Base-by-base conservation (phyloP, 2,329 filamentous ascomycete genomes). In the Onygenales sp. region DNA sequence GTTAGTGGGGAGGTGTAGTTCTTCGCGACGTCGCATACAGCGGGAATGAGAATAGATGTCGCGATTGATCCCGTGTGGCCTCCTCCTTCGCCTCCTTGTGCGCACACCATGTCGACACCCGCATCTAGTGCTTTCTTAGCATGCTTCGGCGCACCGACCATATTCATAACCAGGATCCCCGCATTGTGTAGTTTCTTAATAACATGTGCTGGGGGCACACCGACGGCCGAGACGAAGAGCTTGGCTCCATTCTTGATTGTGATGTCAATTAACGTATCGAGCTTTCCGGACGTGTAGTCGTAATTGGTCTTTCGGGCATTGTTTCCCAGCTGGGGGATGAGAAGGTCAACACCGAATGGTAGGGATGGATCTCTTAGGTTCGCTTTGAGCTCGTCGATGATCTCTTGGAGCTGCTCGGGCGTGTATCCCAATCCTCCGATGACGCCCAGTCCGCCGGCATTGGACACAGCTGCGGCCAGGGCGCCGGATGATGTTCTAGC, bases 71-170 rank as follows among this genome's bases (percentile, higher is more conserved):
- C 90, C 1, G 91, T 96, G 71, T 96, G 91, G 0, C 91, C 91
- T n/a, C 91, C 91, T 2, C 91, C 91, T 70, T 96, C 92, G 49
- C 88, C 88, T 48, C 92, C 91, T 73, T 96, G 91, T 2, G 91
- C 85, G 67, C 90, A 95, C 4, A 96, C 80, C 59, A 95, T 84
- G 70, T 96, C 91, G 6, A 95, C 88, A 42, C 91, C 92, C 0
- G 85, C 80, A 45, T 89, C 82, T 2, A 96, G 75, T 2, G 91
- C 90, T 73, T 95, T 95, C 67, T 85, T 80, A 0, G 90, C 91
- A 68, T 96, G 91, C 67, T 86, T 89, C 2, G 92, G 91, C 63
- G 91, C 87, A 0, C 91, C 91, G 17, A 96, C 89, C 91, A 96
- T 96, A 69, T 96, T 96, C 89, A 95, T 95, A 34, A 96, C 78